Evolutionary conservation across 768 basidiomycete genomes (phyloP).

Genomic region (Pulveroboletus frians): DNA sequence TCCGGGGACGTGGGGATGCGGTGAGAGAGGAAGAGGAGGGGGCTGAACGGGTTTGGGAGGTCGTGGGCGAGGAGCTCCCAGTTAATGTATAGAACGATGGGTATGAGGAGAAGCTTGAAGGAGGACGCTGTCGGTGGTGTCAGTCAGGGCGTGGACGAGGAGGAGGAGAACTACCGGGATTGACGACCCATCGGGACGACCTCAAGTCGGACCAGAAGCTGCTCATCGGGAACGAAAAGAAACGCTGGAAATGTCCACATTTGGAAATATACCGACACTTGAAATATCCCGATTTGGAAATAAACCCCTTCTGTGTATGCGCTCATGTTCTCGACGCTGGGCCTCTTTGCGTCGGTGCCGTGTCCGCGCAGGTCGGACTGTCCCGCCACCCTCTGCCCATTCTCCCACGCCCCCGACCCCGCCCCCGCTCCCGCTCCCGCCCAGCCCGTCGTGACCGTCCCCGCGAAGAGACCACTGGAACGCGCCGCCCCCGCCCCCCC

Average conservation of each 20-base stretch:
- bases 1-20: conserved; percentile 46
- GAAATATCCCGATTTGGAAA: background rate
- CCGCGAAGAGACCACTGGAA: conserved; percentile 47
- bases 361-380: conserved; percentile 58
- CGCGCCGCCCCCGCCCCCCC: conserved; percentile 40
- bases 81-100: conserved; percentile 56
- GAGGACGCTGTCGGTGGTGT: conserved; percentile 46
- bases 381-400: conserved; percentile 47
- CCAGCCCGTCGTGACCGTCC: conserved; percentile 25
- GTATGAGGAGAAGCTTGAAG: conserved; percentile 59
- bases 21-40: conserved; percentile 68
- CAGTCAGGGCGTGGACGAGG: background rate
- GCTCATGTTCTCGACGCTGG: conserved; percentile 58
- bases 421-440: conserved; percentile 11
- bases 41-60: conserved; percentile 66
- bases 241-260: too few species aligned
- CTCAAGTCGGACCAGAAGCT: conserved; percentile 46
- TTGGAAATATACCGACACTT: too few species aligned
- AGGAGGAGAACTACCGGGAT: conserved; percentile 46
- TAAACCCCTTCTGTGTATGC: background rate
- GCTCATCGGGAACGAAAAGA: background rate
- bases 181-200: conserved; percentile 63
- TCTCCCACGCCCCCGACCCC: conserved; percentile 51
- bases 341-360: conserved; percentile 50
- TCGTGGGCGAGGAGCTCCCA: conserved; percentile 53